Percentiles rank a stretch among this genome's conserved stretches.
These are phyloP conservation scores for Pythium sukuiense DNA, from an alignment of 352 stramenopile genomes.

Conservation along the genomic window DNA sequence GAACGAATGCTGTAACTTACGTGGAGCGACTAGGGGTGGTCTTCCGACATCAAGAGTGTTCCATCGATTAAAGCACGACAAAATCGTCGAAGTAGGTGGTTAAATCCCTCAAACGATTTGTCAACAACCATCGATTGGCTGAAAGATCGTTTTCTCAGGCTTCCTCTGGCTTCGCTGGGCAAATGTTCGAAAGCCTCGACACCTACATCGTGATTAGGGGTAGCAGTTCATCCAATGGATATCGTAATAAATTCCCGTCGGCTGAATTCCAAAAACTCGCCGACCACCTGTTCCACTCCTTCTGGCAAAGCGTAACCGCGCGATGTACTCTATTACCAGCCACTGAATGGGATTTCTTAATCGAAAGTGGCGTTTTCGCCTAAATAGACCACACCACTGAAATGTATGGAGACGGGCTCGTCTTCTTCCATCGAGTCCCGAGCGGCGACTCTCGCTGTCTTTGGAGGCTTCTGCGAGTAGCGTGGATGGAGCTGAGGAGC, in stretches of 20 bases:
- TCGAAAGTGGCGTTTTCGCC: background rate
- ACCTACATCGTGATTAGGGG: background rate
- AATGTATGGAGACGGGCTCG: background rate
- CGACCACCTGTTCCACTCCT: background rate
- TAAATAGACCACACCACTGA: background rate
- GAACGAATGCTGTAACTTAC: background rate
- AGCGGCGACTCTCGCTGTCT: too few relatives aligned
- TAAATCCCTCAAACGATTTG: background rate
- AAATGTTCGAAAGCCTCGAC: background rate
- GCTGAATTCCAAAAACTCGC: constrained; percentile 2
- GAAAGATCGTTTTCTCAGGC: background rate
- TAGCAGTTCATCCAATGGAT: background rate
- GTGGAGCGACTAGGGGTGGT: background rate
- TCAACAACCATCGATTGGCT: background rate
- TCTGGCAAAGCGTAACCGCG: background rate
- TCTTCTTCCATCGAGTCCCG: background rate
- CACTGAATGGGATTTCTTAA: background rate
- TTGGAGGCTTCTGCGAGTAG: too few relatives aligned
- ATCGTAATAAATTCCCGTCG: background rate
- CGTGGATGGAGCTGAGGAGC: too few relatives aligned
- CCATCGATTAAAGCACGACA: background rate
- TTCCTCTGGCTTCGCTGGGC: background rate
- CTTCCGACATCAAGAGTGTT: background rate
- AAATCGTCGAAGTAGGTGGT: background rate
- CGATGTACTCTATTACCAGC: background rate